Conservation (phyloP, 345 rosid species). For the Brassica juncea region DNA sequence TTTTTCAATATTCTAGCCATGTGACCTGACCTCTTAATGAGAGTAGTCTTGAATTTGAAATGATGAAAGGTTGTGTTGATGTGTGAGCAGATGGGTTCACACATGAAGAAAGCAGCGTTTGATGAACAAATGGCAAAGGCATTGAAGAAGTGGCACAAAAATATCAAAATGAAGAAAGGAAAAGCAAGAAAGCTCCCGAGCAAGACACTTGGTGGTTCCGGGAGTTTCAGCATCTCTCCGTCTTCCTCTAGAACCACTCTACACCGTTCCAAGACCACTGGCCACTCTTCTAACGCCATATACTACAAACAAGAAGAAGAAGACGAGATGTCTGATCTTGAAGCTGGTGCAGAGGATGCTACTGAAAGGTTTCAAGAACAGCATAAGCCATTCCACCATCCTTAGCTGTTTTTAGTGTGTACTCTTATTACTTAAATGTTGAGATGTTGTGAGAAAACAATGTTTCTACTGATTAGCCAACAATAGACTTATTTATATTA, state of each 20-base stretch:
- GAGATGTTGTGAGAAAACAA: background rate
- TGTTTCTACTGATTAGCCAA: background rate
- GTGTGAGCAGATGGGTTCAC: conserved; percentile 61
- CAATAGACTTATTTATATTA: background rate
- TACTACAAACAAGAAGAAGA: conserved; percentile 37
- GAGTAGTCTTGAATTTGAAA: background rate
- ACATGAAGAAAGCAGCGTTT: conserved; percentile 85
- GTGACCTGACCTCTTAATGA: background rate
- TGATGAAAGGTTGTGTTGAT: conserved; percentile 1
- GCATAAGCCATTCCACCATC: background rate
- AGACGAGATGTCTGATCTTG: conserved; percentile 60
- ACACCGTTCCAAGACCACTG: conserved; percentile 77
- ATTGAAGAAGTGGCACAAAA: conserved; percentile 87
- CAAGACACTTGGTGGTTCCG: conserved; percentile 50
- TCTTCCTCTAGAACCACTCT: conserved; percentile 44
- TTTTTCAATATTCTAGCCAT: background rate
- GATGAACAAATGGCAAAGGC: conserved; percentile 93
- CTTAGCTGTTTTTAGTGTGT: conserved; percentile 10
- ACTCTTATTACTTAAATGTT: background rate
- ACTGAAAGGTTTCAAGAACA: conserved; percentile 6
- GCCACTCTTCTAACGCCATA: conserved; percentile 57
- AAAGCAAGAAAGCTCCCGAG: conserved; percentile 43
- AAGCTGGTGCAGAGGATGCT: conserved; percentile 38
- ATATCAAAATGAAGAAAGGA: conserved; percentile 61
- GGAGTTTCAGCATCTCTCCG: conserved; percentile 33